phyloP scores from a whole-genome alignment of 1,139 yeast species.

The Suhomyces wounanorum region DNA sequence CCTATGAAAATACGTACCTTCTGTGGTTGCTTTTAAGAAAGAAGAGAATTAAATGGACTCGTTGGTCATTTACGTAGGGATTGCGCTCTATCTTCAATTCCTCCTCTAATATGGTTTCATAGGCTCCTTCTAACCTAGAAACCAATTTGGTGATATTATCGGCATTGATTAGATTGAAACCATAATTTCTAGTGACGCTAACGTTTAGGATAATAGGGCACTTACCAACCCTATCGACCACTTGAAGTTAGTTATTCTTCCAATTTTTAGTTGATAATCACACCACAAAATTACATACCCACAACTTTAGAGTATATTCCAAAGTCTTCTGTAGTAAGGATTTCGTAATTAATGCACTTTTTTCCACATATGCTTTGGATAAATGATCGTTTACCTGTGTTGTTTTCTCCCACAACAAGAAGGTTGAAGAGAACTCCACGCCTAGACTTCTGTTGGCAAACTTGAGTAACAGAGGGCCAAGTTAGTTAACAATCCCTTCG shows the following conservation, averaged over 20 bases:
- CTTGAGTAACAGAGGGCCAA: background rate
- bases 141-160: slow-evolving; percentile 32
- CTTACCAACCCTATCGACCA: slow-evolving; percentile 18
- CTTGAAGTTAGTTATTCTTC: slow-evolving; percentile 16
- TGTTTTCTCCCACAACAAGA: slow-evolving; percentile 37
- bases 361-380: slow-evolving; percentile 32
- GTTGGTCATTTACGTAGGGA: slow-evolving; percentile 53
- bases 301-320: background rate
- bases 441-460: background rate
- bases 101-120: slow-evolving; percentile 56
- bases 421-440: slow-evolving; percentile 30
- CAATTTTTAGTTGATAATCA: no score
- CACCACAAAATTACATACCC: background rate
- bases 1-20: slow-evolving; percentile 11
- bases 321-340: background rate
- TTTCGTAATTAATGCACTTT: slow-evolving; percentile 6
- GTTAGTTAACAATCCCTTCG: background rate
- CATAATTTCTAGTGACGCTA: slow-evolving; percentile 30
- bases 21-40: slow-evolving; percentile 60
- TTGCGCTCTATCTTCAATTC: slow-evolving; percentile 62
- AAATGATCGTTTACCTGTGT: slow-evolving; percentile 37
- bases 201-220: slow-evolving; percentile 30
- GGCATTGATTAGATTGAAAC: slow-evolving; percentile 38
- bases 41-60: slow-evolving; percentile 65
- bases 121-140: slow-evolving; percentile 55